These are phyloP conservation scores for Metschnikowia cubensis DNA, from an alignment of 805 yeast genomes.

Conservation along the genomic window DNA sequence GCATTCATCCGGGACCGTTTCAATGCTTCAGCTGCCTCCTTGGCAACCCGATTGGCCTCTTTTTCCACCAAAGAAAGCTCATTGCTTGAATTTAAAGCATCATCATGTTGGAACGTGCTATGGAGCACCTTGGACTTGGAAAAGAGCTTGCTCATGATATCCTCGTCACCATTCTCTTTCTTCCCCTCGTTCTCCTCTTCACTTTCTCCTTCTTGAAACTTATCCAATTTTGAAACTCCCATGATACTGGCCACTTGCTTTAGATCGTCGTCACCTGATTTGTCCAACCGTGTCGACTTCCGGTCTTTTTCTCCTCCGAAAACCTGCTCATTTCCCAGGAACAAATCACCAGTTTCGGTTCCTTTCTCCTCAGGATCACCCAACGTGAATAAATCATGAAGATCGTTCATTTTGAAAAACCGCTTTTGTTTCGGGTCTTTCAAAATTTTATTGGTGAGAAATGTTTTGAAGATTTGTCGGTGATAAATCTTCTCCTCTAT, in stretches of 20 bases:
- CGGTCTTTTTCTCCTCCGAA: conserved; percentile 32
- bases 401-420: conserved; percentile 86
- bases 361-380: conserved; percentile 70
- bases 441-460: conserved; percentile 85
- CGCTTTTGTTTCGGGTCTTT: conserved; percentile 94
- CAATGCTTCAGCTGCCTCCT: conserved; percentile 52
- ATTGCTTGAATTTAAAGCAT: conserved; percentile 53
- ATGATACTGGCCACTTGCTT: conserved; percentile 55
- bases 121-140: conserved; percentile 63
- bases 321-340: conserved; percentile 45
- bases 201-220: conserved; percentile 52
- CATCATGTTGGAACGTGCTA: conserved; percentile 74
- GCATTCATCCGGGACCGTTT: conserved; percentile 57
- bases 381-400: conserved; percentile 82
- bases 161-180: conserved; percentile 45
- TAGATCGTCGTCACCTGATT: conserved; percentile 60
- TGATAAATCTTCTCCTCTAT: conserved; percentile 97
- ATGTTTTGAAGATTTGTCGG: conserved; percentile 93
- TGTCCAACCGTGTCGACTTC: conserved; percentile 29
- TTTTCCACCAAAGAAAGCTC: conserved; percentile 53
- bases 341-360: conserved; percentile 65
- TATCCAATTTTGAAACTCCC: conserved; percentile 73
- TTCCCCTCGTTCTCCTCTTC: conserved; percentile 20
- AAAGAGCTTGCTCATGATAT: conserved; percentile 69
- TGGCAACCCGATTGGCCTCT: conserved; percentile 60